Conservation (phyloP, 495 filamentous ascomycete species). For the Aspergillus sclerotioniger region DNA sequence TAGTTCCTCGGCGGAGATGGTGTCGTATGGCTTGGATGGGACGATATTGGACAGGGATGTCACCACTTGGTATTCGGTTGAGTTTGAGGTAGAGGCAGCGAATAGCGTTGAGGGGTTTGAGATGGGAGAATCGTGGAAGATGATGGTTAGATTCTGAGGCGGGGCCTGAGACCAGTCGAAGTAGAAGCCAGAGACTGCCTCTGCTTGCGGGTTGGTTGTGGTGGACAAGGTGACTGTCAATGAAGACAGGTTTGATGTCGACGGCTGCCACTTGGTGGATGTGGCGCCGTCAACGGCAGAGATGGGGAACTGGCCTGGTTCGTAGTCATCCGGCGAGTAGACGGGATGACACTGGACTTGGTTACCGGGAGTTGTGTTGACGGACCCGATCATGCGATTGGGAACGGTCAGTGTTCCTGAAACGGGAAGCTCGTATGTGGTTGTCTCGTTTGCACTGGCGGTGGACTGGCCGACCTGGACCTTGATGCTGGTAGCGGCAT, state of each 20-base stretch:
- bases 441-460: slow-evolving; percentile 23
- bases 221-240: slow-evolving; percentile 49
- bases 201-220: slow-evolving; percentile 37
- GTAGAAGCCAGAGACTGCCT: slow-evolving; percentile 47
- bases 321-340: slow-evolving; percentile 45
- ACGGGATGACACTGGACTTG: slow-evolving; percentile 66
- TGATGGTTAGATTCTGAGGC: slow-evolving; percentile 53
- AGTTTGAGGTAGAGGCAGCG: slow-evolving; percentile 1
- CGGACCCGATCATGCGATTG: slow-evolving; percentile 52
- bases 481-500: slow-evolving; percentile 49
- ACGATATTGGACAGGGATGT: slow-evolving; percentile 27
- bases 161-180: slow-evolving; percentile 69
- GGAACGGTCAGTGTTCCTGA: slow-evolving; percentile 53
- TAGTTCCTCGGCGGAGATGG: slow-evolving; percentile 19
- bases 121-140: slow-evolving; percentile 51
- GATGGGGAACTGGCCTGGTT: slow-evolving; percentile 70
- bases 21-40: slow-evolving; percentile 39
- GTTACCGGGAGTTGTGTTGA: slow-evolving; percentile 56
- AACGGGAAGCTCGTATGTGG: slow-evolving; percentile 47
- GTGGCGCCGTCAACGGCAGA: slow-evolving; percentile 68
- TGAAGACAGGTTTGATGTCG: slow-evolving; percentile 44
- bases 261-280: slow-evolving; percentile 71
- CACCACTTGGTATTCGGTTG: slow-evolving; percentile 18
- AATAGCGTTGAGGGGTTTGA: slow-evolving; percentile 17
- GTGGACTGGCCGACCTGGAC: slow-evolving; percentile 43